A percentile compares a stretch with the other conserved stretches of the same genome.
Conservation (phyloP, 78 protist species). For the Anaeramoeba flamelloides region DNA sequence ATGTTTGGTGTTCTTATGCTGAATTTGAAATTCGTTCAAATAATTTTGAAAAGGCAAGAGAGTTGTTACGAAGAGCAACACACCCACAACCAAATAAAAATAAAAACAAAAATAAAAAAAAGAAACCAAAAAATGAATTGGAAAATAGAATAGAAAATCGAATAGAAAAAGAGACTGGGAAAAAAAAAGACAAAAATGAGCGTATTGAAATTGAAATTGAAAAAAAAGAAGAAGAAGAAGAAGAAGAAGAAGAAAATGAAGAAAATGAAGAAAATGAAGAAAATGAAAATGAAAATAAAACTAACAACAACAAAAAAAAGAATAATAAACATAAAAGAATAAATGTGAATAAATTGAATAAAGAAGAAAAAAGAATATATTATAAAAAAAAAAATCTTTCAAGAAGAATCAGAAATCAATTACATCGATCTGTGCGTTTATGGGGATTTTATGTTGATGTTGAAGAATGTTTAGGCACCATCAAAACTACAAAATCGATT, state of each 20-base stretch:
- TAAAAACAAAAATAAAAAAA: neutral
- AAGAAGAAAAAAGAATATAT: neutral
- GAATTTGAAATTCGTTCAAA: neutral
- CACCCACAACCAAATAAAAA: neutral
- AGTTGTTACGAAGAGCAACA: neutral
- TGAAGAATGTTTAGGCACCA: conserved; percentile 58
- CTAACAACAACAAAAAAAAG: conserved; percentile 3
- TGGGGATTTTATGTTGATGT: conserved; percentile 85
- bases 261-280: conserved; percentile 5
- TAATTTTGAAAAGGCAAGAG: neutral
- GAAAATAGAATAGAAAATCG: neutral
- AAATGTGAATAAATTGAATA: neutral
- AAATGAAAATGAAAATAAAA: neutral
- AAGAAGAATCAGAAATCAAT: conserved; percentile 18
- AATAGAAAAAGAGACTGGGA: neutral
- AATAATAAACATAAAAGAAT: neutral
- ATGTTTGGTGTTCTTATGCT: neutral
- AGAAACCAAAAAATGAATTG: neutral
- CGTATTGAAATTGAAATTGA: neutral
- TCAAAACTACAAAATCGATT: conserved; percentile 19
- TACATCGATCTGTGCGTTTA: conserved; percentile 47
- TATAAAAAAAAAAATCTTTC: conserved; percentile 10
- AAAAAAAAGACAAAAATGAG: neutral
- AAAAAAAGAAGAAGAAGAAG: conserved; percentile 4
- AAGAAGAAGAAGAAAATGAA: conserved; percentile 5